phyloP scores from a whole-genome alignment of 1,284 basidiomycete genomes.

The Lentinula novae-zelandiae region DNA sequence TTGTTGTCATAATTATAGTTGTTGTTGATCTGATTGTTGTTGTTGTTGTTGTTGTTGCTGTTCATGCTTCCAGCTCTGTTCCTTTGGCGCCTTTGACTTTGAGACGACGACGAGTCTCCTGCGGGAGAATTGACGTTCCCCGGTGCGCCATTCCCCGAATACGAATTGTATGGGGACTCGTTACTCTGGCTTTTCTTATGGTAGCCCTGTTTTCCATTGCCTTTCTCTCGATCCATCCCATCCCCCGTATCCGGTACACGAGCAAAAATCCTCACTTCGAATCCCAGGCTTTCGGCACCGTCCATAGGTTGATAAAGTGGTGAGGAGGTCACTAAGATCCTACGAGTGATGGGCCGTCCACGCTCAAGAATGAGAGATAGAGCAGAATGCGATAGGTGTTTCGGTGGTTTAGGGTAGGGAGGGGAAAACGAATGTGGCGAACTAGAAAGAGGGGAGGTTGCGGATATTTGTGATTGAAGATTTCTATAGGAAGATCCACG shows the following conservation, averaged over 20 bases:
- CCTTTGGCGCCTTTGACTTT: constrained; percentile 6
- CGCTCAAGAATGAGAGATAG: constrained; percentile 71
- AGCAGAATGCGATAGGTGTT: constrained; percentile 64
- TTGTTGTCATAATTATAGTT: neutral
- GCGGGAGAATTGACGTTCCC: neutral
- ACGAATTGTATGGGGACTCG: constrained; percentile 7
- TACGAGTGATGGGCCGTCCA: constrained; percentile 61
- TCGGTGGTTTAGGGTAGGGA: constrained; percentile 19
- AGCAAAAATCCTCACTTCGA: constrained; percentile 74
- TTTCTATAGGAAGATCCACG: constrained; percentile 20
- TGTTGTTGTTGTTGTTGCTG: neutral
- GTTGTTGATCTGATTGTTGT: neutral
- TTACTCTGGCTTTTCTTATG: constrained; percentile 15
- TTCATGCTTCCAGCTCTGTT: constrained; percentile 13
- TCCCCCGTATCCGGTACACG: constrained; percentile 73
- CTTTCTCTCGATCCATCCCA: constrained; percentile 50
- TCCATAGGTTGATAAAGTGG: constrained; percentile 83
- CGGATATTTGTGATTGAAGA: constrained; percentile 8
- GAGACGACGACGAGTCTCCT: neutral
- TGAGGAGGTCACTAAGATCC: constrained; percentile 77
- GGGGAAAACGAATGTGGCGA: neutral
- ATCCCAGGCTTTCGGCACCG: constrained; percentile 69
- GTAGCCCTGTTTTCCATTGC: constrained; percentile 2
- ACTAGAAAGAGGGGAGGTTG: constrained; percentile 11
- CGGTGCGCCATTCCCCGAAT: neutral